Base-by-base conservation (phyloP, 208 protist genomes). In the Trypanosoma boissoni region DNA sequence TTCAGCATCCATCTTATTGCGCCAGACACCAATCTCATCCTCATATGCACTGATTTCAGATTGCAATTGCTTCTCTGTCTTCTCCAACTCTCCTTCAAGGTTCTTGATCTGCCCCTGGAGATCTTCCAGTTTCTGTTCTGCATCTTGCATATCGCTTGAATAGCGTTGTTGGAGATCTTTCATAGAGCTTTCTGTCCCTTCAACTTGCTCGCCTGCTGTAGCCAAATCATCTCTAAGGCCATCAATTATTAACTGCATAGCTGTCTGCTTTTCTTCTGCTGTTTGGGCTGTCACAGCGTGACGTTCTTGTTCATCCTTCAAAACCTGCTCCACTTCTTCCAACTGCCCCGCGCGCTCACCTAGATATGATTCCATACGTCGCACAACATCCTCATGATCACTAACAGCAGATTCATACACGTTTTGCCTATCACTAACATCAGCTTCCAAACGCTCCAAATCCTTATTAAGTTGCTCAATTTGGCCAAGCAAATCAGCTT, bases 31-130 rank as follows among this genome's bases (percentile, higher is more conserved):
- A 0, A 88, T 18, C 39, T 70, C 41, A 7, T 24, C 45, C 28
- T 72, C 59, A 31, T 73, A 58, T 8, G 20, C 21, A 1, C 43
- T 52, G 12, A 82, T 69, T 44, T 81, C 60, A 29, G 68, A 50
- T 37, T 55, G 31, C 23, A 81, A 60, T 24, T 49, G 45, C 18
- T 41, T 32, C 31, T 76, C 64, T 12, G 58, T 74, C 39, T 63
- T 59, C 54, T 76, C 46, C 0, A 85, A 63, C 62, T 81, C 67
- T n/a, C 37, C 51, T 8, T 50, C 36, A 6, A 61, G 72, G 28
- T 71, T 61, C 36, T 66, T 29, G 14, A 82, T 37, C 58, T 65
- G 42, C 9, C 57, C 34, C n/a, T 60, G 16, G 0, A 66, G 61
- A 39, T 76, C 69, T 18, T 42, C 39, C 23, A 63, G 59, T 14